Evolutionary conservation across 1,284 basidiomycete genomes (phyloP), one percentile per base, ranked within the genome.

Genomic region (Microbotryum intermedium): DNA sequence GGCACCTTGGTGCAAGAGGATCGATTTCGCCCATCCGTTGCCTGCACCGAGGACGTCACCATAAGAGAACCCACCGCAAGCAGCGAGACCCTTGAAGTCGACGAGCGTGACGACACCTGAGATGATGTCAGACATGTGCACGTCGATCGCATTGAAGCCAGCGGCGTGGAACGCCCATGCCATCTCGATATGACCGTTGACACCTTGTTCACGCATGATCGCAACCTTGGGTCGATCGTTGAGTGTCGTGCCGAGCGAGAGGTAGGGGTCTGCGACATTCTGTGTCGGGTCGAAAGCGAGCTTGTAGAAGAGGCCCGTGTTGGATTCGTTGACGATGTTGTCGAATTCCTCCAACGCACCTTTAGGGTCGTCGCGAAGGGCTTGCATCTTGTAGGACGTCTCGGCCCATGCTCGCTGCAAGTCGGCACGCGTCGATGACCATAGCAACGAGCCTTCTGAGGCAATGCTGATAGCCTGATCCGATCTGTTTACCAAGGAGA

Each of bases 141-240:
- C 89, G 72, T 99, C 95, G 60, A 97, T 79, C 6, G 92, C 86
- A 64, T 89, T 85, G 74, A 98, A 98, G 8, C 95, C 95, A 20
- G 93, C 93, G 1, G 82, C 85, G 29, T 85, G 81, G 78, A 98
- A 98, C 16, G 92, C 84, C 90, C 90, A 98, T 1, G 89, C 95
- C 94, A 99, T 97, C 79, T 99, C 94, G 52, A 91, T 80, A 62
- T 98, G 92, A 1, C 95, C 94, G 74, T 99, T 99, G 66, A 98
- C 93, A 69, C 94, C 95, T 75, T 98, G 94, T 75, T 99, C 94
- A 56, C 95, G 86, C 46, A 99, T 81, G 68, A 99, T 92, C 34
- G 92, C 94, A 21, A 99, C 90, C 73, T 84, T 87, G 9, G 94
- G 95, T 1, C 87, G 82, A 50, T 76, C 74, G 50, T 70, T 66